phyloP scores from a whole-genome alignment of 2,329 filamentous ascomycete genomes.

The Aspergillus bombycis region DNA sequence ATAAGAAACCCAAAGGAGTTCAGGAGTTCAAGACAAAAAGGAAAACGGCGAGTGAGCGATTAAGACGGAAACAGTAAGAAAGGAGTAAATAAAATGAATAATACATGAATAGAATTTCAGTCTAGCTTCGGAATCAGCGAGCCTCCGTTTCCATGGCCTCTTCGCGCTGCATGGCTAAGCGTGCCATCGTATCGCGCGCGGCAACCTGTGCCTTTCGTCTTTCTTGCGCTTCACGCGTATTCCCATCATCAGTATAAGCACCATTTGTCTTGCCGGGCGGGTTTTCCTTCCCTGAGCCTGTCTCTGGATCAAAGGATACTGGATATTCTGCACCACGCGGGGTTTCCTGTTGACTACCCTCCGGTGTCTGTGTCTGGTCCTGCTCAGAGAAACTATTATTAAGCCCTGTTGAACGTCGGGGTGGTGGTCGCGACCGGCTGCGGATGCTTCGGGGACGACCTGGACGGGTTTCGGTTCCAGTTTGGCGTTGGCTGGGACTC shows the following conservation, averaged over 20 bases:
- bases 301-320: not conserved
- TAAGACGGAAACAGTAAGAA: not conserved
- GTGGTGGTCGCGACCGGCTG: slow-evolving; percentile 20
- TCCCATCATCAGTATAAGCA: not conserved
- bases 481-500: slow-evolving; percentile 17
- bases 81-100: slow-evolving; percentile 10
- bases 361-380: not conserved
- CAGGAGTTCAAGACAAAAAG: not conserved
- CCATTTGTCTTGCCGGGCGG: slow-evolving; percentile 6
- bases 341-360: not conserved
- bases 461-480: slow-evolving; percentile 9
- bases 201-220: slow-evolving; percentile 38
- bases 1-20: not conserved
- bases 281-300: slow-evolving; percentile 20
- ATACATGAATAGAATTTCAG: slow-evolving; percentile 19
- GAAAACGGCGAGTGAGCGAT: not conserved
- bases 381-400: not conserved
- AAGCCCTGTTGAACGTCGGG: slow-evolving; percentile 6
- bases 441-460: slow-evolving; percentile 20
- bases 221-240: slow-evolving; percentile 22
- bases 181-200: slow-evolving; percentile 38
- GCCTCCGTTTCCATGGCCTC: slow-evolving; percentile 41
- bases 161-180: slow-evolving; percentile 43
- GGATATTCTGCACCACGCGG: not conserved
- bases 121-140: slow-evolving; percentile 19